Evolutionary conservation across 345 rosid species (phyloP).

Genomic region (Anacardium occidentale): DNA sequence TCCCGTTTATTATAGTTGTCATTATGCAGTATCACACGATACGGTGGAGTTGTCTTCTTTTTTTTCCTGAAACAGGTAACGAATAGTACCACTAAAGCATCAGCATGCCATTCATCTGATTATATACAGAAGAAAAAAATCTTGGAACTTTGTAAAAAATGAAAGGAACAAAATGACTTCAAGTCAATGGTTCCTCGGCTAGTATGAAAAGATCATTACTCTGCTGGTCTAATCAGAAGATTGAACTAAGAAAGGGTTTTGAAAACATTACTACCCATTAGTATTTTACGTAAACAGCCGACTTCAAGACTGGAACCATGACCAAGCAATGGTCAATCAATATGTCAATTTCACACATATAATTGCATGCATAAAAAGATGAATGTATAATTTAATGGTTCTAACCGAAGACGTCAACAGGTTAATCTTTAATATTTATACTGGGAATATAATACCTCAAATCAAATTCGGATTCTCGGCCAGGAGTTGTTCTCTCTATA

Average conservation of each 20-base stretch:
- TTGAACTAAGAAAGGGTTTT: not conserved
- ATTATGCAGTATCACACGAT: conserved; percentile 78
- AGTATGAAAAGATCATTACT: not conserved
- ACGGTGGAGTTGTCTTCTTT: conserved; percentile 87
- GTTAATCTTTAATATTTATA: not conserved
- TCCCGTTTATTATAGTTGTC: conserved; percentile 88
- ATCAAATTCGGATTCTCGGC: conserved; percentile 76
- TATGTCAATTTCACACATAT: not conserved
- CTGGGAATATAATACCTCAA: conserved; percentile 47
- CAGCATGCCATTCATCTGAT: not conserved
- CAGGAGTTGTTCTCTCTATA: conserved; percentile 66
- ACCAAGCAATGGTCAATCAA: too few species aligned
- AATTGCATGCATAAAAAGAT: not conserved
- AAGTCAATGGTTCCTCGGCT: not conserved
- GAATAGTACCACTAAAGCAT: not conserved
- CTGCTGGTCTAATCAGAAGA: not conserved
- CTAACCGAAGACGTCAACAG: not conserved
- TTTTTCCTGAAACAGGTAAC: conserved; percentile 50
- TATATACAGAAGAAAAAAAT: not conserved
- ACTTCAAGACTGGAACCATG: conserved; percentile 1
- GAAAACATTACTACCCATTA: not conserved
- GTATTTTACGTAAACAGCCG: not conserved
- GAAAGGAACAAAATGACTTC: not conserved
- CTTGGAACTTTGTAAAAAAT: not conserved
- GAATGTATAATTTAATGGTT: not conserved